Evolutionary conservation across 116 monocot species (phyloP), one percentile per base, ranked within the genome.

Genomic region (Iris pallida): DNA sequence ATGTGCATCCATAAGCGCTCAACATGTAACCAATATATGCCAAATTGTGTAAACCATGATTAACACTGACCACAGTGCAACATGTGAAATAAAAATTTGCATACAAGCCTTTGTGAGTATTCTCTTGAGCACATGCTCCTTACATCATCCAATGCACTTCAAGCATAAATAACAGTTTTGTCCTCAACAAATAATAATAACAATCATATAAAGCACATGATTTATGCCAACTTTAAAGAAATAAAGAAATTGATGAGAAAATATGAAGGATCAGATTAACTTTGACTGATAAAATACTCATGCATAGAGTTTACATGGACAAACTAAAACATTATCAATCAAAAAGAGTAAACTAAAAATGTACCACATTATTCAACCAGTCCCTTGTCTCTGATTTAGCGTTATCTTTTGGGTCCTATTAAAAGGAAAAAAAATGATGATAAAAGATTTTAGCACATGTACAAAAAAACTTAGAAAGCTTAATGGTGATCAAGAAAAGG

Each of bases 371-470:
- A 74, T 98, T 98, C n/a, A n/a, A n/a, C n/a, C n/a, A n/a, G n/a
- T n/a, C n/a, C n/a, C n/a, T n/a, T n/a, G n/a, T n/a, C n/a, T 98
- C 97, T 55, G 97, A 82, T 74, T 98, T 98, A 6, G 97, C 97
- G 68, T 92, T 98, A 76, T 92, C 97, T 83, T 85, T 98, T 53
- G 97, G 97, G 78, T 98, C 97, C 97, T 98, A 72, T 59, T 40
- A 71, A 2, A 65, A 48, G 65, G 19, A n/a, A n/a, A 12, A 19
- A 68, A 51, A 47, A 62, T 52, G 59, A 58, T 19, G 61, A 62
- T 63, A 44, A 42, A 61, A 66, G 45, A 16, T 40, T 5, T 7
- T 45, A n/a, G n/a, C n/a, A n/a, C n/a, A n/a, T n/a, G n/a, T n/a
- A n/a, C n/a, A n/a, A n/a, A n/a, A n/a, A n/a, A n/a, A n/a, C n/a